A percentile compares a stretch with the other conserved stretches of the same genome.
Evolutionary conservation across 169 alveolate species (phyloP).

Genomic region (Plasmodium gallinaceum): DNA sequence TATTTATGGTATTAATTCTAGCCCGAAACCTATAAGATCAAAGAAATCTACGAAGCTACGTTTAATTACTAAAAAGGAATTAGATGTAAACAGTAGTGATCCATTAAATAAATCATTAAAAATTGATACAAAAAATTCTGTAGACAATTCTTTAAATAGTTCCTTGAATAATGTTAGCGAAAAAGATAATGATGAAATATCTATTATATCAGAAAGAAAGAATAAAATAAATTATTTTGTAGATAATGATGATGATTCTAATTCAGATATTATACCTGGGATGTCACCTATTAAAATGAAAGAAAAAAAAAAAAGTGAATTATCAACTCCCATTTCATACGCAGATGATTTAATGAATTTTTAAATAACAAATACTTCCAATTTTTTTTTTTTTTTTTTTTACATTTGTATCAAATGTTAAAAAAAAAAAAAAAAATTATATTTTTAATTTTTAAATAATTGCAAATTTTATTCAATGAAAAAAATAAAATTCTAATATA

Average conservation of each 20-base stretch:
- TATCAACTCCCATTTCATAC: constrained; percentile 75
- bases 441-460: background rate
- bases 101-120: constrained; percentile 10
- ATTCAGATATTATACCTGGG: constrained; percentile 71
- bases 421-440: background rate
- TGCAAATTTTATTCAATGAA: background rate
- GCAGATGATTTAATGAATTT: constrained; percentile 77
- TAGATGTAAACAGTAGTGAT: background rate
- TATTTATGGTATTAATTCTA: constrained; percentile 42
- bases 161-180: constrained; percentile 37
- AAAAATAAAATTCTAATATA: too few species aligned
- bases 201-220: constrained; percentile 59
- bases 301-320: constrained; percentile 41
- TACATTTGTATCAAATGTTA: too few species aligned
- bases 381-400: background rate
- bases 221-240: constrained; percentile 32
- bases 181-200: constrained; percentile 59
- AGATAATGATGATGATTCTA: constrained; percentile 57
- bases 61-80: constrained; percentile 13
- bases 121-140: constrained; percentile 17
- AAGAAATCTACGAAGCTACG: constrained; percentile 9
- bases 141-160: constrained; percentile 47
- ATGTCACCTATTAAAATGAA: constrained; percentile 65
- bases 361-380: background rate
- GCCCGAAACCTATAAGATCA: constrained; percentile 70